phyloP scores from a whole-genome alignment of 23 red algal species.

The Cyanidium caldarium region DNA sequence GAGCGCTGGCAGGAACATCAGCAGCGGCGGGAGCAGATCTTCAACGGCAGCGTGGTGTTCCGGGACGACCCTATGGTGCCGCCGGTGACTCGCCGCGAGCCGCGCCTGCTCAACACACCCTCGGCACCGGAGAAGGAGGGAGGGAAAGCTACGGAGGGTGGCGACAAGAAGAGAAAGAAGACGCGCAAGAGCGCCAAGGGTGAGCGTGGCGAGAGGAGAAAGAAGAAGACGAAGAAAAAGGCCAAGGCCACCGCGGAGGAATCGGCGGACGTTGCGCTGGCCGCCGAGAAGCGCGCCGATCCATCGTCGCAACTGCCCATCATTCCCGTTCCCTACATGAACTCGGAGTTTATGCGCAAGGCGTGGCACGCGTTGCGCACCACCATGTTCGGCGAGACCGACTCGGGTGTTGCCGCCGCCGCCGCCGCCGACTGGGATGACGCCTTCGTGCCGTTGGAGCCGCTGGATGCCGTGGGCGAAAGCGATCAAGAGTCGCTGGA shows the following conservation, averaged over 20 bases:
- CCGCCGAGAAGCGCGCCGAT: background rate
- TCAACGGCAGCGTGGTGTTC: background rate
- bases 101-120: no score
- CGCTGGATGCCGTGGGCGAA: background rate
- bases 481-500: background rate
- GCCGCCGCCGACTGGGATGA: background rate
- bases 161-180: background rate
- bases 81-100: no score
- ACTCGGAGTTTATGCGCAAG: background rate
- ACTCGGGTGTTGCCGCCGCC: no score
- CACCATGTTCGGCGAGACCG: background rate
- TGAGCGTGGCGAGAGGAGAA: no score
- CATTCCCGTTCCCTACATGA: background rate
- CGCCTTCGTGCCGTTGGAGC: background rate
- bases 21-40: background rate
- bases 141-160: background rate
- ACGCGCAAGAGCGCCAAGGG: background rate
- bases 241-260: background rate
- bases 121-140: background rate
- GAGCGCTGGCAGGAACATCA: background rate
- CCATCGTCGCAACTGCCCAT: background rate
- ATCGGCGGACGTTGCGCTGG: background rate
- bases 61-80: no score
- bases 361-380: background rate
- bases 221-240: background rate